Evolutionary conservation across 768 basidiomycete genomes (phyloP).

Genomic region (Leccinum variicolor): DNA sequence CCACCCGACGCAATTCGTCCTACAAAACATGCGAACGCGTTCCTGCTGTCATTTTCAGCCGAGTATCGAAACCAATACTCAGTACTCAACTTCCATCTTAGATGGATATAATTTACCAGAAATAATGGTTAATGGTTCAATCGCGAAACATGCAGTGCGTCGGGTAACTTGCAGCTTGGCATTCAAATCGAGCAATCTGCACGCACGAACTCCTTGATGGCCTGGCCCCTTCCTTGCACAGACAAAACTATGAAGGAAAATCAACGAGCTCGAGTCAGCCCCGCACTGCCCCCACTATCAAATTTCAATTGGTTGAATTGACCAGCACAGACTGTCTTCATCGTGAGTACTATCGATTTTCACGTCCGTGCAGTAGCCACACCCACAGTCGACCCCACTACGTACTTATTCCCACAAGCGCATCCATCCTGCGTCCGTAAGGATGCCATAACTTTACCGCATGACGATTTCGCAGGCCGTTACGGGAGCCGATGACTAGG

Average conservation of each 20-base stretch:
- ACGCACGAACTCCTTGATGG: background rate
- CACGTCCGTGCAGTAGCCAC: background rate
- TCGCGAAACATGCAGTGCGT: background rate
- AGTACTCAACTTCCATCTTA: too few species aligned
- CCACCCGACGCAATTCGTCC: too few species aligned
- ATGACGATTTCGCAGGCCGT: background rate
- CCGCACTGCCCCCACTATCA: background rate
- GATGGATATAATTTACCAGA: too few species aligned
- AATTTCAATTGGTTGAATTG: too few species aligned
- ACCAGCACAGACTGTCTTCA: too few species aligned
- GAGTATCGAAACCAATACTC: too few species aligned
- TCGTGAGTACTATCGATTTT: background rate
- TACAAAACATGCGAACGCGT: background rate
- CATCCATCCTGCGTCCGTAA: background rate
- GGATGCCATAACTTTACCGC: background rate
- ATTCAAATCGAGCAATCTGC: background rate
- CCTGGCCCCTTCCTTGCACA: background rate
- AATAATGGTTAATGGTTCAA: too few species aligned
- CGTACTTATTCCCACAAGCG: background rate
- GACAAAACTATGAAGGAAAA: background rate
- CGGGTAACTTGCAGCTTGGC: background rate
- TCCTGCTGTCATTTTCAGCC: too few species aligned
- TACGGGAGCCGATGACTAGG: too few species aligned
- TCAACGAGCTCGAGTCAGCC: background rate
- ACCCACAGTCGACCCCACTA: background rate